Evolutionary conservation across 192 early-diverging fungal genomes (phyloP), one percentile per base, ranked within the genome.

Genomic region (Coemansia guatemalensis): DNA sequence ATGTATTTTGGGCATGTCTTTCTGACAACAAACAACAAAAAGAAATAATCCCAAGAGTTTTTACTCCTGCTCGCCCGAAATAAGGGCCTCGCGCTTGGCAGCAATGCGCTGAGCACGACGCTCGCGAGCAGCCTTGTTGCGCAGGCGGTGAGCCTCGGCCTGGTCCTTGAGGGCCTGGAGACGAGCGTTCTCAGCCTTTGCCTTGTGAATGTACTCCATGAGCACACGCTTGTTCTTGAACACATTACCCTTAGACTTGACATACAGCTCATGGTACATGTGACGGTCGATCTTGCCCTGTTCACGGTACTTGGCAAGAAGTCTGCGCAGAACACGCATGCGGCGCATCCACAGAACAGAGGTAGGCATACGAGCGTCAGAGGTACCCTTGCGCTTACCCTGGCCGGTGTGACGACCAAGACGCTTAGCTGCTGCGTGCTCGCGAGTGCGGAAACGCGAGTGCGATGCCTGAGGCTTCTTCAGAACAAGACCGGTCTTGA

Each of bases 161-260:
- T 98, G 96, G 85, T 98, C 95, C 74, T 88, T 87, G 62, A 98
- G 85, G 62, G 88, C 68, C 90, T 95, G 92, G 68, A 88, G 85
- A 87, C 96, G 92, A 64, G 90, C 83, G 84, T 97, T 94, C 87
- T 98, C 95, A 53, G 96, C 93, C 92, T 98, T 98, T 74, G 91
- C 92, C 88, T 95, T 96, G 89, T 97, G 94, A 84, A 98, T 98
- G 86, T 92, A 93, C 85, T 98, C 96, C 93, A 98, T 98, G 49
- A 98, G 82, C 65, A 98, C 96, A 84, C 96, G 92, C 91, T 98
- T 98, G 93, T 96, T 98, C 92, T 98, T 98, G 88, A 98, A 98
- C 61, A 93, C 93, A 85, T 96, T 97, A 96, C 96, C 96, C 93
- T 98, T 98, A 62, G 94, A 86, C 89, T 96, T 97, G 77, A 95